Percentiles rank a stretch among this genome's conserved stretches.
phyloP scores from a whole-genome alignment of 2,329 filamentous ascomycete species.

The Fusarium vanettenii region DNA sequence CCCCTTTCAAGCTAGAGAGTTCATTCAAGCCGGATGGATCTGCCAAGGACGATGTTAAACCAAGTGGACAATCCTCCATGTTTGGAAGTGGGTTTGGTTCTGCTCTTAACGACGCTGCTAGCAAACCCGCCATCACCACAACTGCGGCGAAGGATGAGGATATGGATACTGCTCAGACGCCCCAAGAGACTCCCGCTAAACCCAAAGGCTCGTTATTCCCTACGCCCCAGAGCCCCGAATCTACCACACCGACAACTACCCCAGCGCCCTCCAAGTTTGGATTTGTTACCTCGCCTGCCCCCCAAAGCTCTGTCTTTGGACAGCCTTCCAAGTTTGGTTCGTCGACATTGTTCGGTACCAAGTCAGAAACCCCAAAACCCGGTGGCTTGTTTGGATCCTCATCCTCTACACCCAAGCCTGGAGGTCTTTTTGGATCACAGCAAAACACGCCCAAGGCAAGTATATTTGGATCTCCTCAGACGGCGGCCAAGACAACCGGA shows the following conservation, averaged over 20 bases:
- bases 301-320: conserved; percentile 49
- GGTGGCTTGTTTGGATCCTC: conserved; percentile 37
- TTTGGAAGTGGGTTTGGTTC: conserved; percentile 73
- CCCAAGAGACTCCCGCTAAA: conserved; percentile 51
- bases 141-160: conserved; percentile 61
- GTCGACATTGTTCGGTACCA: conserved; percentile 45
- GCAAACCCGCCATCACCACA: conserved; percentile 49
- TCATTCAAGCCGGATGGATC: conserved; percentile 75
- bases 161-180: conserved; percentile 58
- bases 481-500: conserved; percentile 30
- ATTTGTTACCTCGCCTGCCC: conserved; percentile 50
- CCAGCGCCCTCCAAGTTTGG: conserved; percentile 62
- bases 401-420: conserved; percentile 46
- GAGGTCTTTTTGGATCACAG: conserved; percentile 36
- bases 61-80: conserved; percentile 58
- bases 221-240: conserved; percentile 44
- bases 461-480: conserved; percentile 35
- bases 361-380: conserved; percentile 40
- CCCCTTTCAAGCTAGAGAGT: conserved; percentile 74
- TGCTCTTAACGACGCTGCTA: conserved; percentile 62
- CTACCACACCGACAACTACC: conserved; percentile 64
- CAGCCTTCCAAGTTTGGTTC: conserved; percentile 47
- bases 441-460: conserved; percentile 36
- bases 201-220: conserved; percentile 47
- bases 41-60: conserved; percentile 69